Evolutionary conservation across 176 grass and related monocot species (phyloP).

Genomic region (Dactylis glomerata): DNA sequence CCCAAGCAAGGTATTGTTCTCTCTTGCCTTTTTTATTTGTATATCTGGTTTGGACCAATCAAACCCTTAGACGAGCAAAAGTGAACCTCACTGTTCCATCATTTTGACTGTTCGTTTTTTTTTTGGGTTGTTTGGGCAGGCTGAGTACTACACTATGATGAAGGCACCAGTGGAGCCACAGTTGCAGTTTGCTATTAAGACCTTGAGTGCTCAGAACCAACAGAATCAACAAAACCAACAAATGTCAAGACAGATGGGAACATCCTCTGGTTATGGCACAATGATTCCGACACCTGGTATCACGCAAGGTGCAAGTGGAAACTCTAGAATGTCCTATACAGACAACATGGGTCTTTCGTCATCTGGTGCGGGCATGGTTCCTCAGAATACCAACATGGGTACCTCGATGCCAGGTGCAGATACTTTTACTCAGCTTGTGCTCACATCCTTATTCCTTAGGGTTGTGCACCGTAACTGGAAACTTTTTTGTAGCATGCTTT

Average conservation of each 20-base stretch:
- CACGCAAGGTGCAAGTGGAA: slow-evolving; percentile 50
- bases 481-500: slow-evolving; percentile 5
- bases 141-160: slow-evolving; percentile 68
- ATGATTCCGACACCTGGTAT: slow-evolving; percentile 99
- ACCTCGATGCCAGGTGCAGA: slow-evolving; percentile 40
- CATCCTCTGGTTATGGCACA: slow-evolving; percentile 63
- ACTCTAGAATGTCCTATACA: slow-evolving; percentile 49
- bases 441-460: not conserved
- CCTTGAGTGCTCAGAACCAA: slow-evolving; percentile 43
- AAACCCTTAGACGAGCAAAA: not conserved
- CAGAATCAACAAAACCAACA: slow-evolving; percentile 56
- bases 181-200: slow-evolving; percentile 60
- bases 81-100: slow-evolving; percentile 17
- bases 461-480: slow-evolving; percentile 7
- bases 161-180: slow-evolving; percentile 47
- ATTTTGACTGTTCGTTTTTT: not conserved
- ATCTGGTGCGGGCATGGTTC: slow-evolving; percentile 49
- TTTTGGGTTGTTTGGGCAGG: slow-evolving; percentile 51
- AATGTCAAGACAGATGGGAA: slow-evolving; percentile 45
- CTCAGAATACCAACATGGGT: slow-evolving; percentile 61
- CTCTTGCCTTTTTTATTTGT: slow-evolving; percentile 1
- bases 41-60: slow-evolving; percentile 18
- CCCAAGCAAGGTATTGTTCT: slow-evolving; percentile 46
- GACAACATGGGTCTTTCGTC: slow-evolving; percentile 54
- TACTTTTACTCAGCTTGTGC: slow-evolving; percentile 23